A percentile compares a stretch with the other conserved stretches of the same genome.
Evolutionary conservation across 257 asterid genomes (phyloP).

Genomic region (Solanum neorickii): DNA sequence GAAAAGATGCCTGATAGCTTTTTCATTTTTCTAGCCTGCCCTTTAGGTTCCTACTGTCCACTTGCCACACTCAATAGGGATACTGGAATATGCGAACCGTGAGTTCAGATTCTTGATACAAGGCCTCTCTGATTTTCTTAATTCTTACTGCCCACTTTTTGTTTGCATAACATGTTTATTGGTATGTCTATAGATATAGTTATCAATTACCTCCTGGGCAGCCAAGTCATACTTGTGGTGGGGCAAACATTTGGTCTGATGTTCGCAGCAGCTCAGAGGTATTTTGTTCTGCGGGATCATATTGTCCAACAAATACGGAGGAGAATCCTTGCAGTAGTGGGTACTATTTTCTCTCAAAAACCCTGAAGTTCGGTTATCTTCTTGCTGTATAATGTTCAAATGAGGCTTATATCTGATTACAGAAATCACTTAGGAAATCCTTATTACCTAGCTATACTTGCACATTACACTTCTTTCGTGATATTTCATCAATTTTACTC

Average conservation of each 20-base stretch:
- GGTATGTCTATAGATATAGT: slow-evolving; percentile 43
- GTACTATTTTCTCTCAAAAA: slow-evolving; percentile 32
- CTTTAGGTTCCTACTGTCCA: slow-evolving; percentile 92
- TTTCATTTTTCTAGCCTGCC: slow-evolving; percentile 62
- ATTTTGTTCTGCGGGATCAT: slow-evolving; percentile 88
- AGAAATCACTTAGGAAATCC: not conserved
- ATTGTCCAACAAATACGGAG: slow-evolving; percentile 66
- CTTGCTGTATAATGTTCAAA: not conserved
- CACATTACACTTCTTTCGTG: not conserved
- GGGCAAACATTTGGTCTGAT: slow-evolving; percentile 95
- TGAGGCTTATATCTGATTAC: not conserved
- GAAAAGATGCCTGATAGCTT: not conserved
- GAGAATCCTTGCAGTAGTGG: slow-evolving; percentile 66
- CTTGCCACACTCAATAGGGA: slow-evolving; percentile 52
- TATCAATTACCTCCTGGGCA: slow-evolving; percentile 92
- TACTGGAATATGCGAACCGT: slow-evolving; percentile 96
- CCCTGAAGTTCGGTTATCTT: not conserved
- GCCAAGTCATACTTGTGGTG: slow-evolving; percentile 77
- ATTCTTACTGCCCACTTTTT: not conserved
- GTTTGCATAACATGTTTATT: not conserved
- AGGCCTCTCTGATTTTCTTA: not conserved
- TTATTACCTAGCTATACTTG: not conserved
- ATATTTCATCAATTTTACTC: not conserved
- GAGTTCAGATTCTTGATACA: slow-evolving; percentile 24
- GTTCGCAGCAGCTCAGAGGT: slow-evolving; percentile 44